Evolutionary conservation across 768 basidiomycete species (phyloP).

Genomic region (Tylopilus sp.): DNA sequence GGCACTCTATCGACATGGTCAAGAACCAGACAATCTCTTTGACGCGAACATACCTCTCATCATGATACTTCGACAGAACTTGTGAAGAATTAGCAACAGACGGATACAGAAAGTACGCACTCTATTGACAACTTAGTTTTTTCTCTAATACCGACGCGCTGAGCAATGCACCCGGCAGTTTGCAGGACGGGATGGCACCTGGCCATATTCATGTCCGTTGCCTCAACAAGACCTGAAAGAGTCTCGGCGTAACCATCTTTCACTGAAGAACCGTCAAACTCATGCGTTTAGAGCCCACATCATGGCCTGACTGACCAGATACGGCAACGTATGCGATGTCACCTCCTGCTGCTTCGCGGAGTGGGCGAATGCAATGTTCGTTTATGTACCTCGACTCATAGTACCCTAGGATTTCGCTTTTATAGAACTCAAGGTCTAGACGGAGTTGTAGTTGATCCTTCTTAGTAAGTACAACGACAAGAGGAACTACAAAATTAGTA

Average conservation of each 20-base stretch:
- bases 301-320: slow-evolving; percentile 4
- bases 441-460: slow-evolving; percentile 2
- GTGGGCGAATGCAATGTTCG: background rate
- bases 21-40: background rate
- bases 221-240: slow-evolving; percentile 3
- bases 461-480: slow-evolving; percentile 18
- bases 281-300: background rate
- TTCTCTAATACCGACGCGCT: slow-evolving; percentile 11
- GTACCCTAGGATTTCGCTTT: no score
- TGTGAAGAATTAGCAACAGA: background rate
- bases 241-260: background rate
- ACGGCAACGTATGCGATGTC: slow-evolving; percentile 2
- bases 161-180: slow-evolving; percentile 8
- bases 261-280: slow-evolving; percentile 1
- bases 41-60: slow-evolving; percentile 3
- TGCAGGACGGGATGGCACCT: background rate
- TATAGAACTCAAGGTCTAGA: no score
- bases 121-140: slow-evolving; percentile 11
- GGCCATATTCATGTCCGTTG: slow-evolving; percentile 3
- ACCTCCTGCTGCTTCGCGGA: background rate
- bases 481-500: background rate
- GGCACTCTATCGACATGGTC: no score
- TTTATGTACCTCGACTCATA: background rate
- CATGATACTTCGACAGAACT: slow-evolving; percentile 1
- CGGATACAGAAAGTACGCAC: background rate